Evolutionary conservation across 1,139 yeast genomes (phyloP), one percentile per base, ranked within the genome.

Genomic region (Dujonia santamariae): DNA sequence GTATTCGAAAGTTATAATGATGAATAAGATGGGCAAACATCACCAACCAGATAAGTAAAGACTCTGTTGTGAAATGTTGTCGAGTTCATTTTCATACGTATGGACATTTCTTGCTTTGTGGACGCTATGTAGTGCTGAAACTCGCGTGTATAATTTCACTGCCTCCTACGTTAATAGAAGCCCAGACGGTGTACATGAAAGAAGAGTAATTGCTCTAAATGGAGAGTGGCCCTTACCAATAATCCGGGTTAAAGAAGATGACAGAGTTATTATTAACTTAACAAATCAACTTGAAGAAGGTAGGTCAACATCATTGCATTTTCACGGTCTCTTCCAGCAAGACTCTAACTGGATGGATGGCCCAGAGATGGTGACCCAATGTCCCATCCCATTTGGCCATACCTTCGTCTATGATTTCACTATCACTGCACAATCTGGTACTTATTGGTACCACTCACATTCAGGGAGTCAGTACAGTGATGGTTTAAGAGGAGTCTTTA

Each of bases 401-500:
- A 74, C 83, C 9, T 73, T 83, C 59, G 54, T 76, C 36, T 78
- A 80, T 67, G 86, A 90, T 65, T 90, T 90, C 59, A 83, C 95
- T 8, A 87, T 87, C 30, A 69, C 70, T 9, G 78, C 80, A 54
- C 96, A 90, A 56, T 75, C 71, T 31, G 97, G 97, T 43, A 76
- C 95, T 4, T 90, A 73, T 67, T 90, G 97, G 97, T 90, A 90
- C 66, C 97, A 90, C 59, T 84, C 96, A 11, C 97, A 90, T 61
- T 75, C 85, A 19, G 72, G 75, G 9, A 82, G 85, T 40, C 95
- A 88, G 56, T 90, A 88, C 53, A 85, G 92, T 50, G 97, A 90
- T 56, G 97, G 97, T 43, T 74, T 88, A 68, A 76, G 96, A 56
- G 96, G 87, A 43, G 61, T 83, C 25, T 72, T 90, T 43, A 73